A percentile compares a stretch with the other conserved stretches of the same genome.
Conservation (phyloP, 2,329 filamentous ascomycete genomes). For the Diaporthe batatas region DNA sequence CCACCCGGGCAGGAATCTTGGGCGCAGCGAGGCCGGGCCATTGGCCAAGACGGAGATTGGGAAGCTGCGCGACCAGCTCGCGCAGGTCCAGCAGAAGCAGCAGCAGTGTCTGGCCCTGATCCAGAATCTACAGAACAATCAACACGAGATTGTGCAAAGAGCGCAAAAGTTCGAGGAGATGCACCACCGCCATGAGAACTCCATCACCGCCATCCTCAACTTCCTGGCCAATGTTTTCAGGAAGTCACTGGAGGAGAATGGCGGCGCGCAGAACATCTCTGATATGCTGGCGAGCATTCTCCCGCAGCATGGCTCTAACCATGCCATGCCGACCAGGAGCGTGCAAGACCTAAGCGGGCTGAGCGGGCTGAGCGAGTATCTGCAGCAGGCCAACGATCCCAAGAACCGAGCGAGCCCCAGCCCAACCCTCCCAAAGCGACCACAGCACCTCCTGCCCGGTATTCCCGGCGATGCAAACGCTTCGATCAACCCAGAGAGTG, state of each 20-base stretch:
- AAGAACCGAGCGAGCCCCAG: slow-evolving; percentile 56
- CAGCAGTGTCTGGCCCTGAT: slow-evolving; percentile 88
- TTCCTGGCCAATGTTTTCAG: slow-evolving; percentile 98
- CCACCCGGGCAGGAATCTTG: slow-evolving; percentile 53
- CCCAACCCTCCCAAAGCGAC: slow-evolving; percentile 59
- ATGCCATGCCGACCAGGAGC: slow-evolving; percentile 63
- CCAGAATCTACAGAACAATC: slow-evolving; percentile 83
- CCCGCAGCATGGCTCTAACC: slow-evolving; percentile 60
- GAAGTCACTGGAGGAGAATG: slow-evolving; percentile 89
- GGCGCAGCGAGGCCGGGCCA: slow-evolving; percentile 61
- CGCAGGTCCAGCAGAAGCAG: slow-evolving; percentile 87
- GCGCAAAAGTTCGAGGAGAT: slow-evolving; percentile 90
- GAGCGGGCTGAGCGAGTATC: slow-evolving; percentile 62
- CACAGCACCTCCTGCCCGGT: slow-evolving; percentile 67
- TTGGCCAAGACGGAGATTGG: slow-evolving; percentile 80
- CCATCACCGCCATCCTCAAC: slow-evolving; percentile 97
- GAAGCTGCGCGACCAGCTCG: slow-evolving; percentile 82
- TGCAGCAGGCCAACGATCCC: slow-evolving; percentile 57
- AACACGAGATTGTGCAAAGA: slow-evolving; percentile 89
- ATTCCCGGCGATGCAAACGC: slow-evolving; percentile 58
- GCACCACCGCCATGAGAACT: slow-evolving; percentile 97
- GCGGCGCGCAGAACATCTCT: slow-evolving; percentile 79
- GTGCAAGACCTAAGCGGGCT: slow-evolving; percentile 70
- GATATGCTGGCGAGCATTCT: slow-evolving; percentile 87
- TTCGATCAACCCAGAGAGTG: slow-evolving; percentile 48